Conservation (phyloP, 768 basidiomycete species). For the Hericium alpestre region DNA sequence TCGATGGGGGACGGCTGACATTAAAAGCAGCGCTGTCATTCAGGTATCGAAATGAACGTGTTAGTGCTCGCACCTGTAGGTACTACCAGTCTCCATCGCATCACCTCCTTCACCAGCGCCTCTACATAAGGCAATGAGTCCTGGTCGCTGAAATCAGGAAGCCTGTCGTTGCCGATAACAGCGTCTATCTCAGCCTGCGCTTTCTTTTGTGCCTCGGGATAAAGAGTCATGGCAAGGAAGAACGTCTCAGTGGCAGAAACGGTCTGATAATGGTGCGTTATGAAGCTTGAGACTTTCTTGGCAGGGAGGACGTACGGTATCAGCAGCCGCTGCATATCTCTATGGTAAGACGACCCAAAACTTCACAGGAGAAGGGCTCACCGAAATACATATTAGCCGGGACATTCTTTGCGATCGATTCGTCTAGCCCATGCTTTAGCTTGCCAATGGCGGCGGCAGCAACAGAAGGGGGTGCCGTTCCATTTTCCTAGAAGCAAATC, state of each 20-base stretch:
- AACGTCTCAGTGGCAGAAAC: constrained; percentile 15
- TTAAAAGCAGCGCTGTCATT: too few relatives aligned
- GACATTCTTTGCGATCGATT: neutral
- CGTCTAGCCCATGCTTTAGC: neutral
- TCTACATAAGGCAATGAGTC: constrained; percentile 12
- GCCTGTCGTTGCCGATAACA: constrained; percentile 15
- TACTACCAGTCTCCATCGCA: constrained; percentile 12
- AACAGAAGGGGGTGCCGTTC: neutral
- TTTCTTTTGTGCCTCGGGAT: constrained; percentile 15
- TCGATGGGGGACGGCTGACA: neutral
- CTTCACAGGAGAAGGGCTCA: neutral
- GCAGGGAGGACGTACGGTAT: constrained; percentile 6
- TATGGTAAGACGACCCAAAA: neutral
- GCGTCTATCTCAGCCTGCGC: constrained; percentile 19
- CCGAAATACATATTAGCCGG: neutral
- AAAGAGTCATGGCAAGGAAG: constrained; percentile 19
- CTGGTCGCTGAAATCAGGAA: constrained; percentile 15
- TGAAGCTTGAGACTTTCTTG: too few relatives aligned
- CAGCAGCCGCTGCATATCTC: constrained; percentile 9
- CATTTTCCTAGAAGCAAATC: neutral
- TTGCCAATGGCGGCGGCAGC: neutral
- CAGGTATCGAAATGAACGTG: too few relatives aligned
- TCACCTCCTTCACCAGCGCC: constrained; percentile 15
- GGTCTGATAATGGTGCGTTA: constrained; percentile 5
- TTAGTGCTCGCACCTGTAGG: constrained; percentile 5